Conservation (phyloP, 768 basidiomycete species). For the Russula foetens region DNA sequence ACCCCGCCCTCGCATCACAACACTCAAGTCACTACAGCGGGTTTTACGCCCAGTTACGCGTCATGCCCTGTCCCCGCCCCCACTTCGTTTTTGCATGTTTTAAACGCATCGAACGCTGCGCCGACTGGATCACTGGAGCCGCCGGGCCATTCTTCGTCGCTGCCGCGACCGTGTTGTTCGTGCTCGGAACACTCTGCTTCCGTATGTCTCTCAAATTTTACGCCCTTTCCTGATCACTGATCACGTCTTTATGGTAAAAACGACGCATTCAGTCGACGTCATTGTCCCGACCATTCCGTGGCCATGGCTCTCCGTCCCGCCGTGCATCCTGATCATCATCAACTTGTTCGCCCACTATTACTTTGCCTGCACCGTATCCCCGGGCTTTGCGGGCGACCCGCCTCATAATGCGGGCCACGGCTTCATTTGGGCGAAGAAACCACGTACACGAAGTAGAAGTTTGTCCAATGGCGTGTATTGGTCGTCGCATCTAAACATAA, state of each 20-base stretch:
- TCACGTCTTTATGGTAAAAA: neutral
- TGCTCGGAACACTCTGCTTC: slow-evolving; percentile 63
- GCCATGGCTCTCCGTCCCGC: slow-evolving; percentile 52
- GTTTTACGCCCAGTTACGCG: neutral
- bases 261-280: slow-evolving; percentile 54
- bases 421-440: slow-evolving; percentile 50
- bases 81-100: slow-evolving; percentile 48
- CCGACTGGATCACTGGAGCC: slow-evolving; percentile 76
- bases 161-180: slow-evolving; percentile 68
- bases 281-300: slow-evolving; percentile 58
- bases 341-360: slow-evolving; percentile 84
- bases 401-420: slow-evolving; percentile 33
- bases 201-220: slow-evolving; percentile 45
- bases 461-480: slow-evolving; percentile 40
- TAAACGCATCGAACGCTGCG: slow-evolving; percentile 59
- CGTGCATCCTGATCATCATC: slow-evolving; percentile 64
- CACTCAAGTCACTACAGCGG: neutral
- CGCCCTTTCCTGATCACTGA: neutral
- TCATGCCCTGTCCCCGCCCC: slow-evolving; percentile 11
- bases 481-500: slow-evolving; percentile 42
- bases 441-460: slow-evolving; percentile 24
- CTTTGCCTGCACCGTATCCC: slow-evolving; percentile 67
- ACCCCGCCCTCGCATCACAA: neutral
- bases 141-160: slow-evolving; percentile 87
- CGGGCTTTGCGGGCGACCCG: slow-evolving; percentile 71